Base-by-base conservation (phyloP, 1,139 yeast species). In the Pneumocystis murina region DNA sequence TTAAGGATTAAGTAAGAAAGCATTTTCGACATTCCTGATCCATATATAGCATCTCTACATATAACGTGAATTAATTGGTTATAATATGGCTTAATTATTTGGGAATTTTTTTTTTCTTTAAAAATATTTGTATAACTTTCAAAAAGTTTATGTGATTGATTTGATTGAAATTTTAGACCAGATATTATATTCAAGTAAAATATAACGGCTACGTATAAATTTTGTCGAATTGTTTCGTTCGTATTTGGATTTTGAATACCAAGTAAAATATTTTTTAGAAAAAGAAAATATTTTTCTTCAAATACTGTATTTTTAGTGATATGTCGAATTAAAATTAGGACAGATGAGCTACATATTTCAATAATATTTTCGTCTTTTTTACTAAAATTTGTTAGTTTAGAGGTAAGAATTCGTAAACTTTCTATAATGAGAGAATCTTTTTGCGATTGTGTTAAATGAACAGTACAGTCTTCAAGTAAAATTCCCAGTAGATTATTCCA, bases 1-100 rank as follows among this genome's bases (percentile, higher is more conserved):
- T 24, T 40, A 58, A 58, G 60, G 14, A 58, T 38, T 58, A 58
- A 58, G 24, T 38, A 58, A 20, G 60, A 38, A 38, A 58, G 41
- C 24, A 58, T 38, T 40, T 58, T 38, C 28, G 17, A 38, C 24
- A 40, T 40, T 30, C 60, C 60, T 20, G 41, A 38, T 38, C 43
- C 43, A 30, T 58, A 58, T 58, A 30, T 38, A 12, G 43, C 43
- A 58, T 58, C 60, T 58, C 30, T 20, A 58, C 60, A 58, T 38
- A 58, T 24, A 28, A 58, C 30, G n/a, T 30, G 30, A 28, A 58
- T 40, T 38, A 58, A 58, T 24, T 20, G 60, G 12, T 28, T 40
- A 24, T 24, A 24, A 58, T 14, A 58, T 38, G 30, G 24, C 16
- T 20, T 36, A 12, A 30, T 38, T 30, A 58, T 38, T 12, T 58